These are phyloP conservation scores for Herpotrichia juniperi DNA, from an alignment of 2,329 filamentous ascomycete species.

Conservation along the genomic window DNA sequence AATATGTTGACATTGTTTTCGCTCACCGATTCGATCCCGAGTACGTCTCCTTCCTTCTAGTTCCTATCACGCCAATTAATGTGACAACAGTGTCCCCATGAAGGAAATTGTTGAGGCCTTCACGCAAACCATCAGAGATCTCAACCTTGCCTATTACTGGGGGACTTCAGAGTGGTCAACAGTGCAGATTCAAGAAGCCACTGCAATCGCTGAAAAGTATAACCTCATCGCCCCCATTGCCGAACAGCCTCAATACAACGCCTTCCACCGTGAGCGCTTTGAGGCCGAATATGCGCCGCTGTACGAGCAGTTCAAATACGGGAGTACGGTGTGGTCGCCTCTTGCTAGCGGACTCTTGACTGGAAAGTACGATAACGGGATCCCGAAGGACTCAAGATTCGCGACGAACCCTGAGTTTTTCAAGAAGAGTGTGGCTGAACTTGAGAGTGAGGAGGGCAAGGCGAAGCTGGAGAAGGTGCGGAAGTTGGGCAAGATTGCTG, in stretches of 20 bases:
- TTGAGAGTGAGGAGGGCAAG: too few species aligned
- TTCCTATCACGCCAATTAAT: constrained; percentile 1
- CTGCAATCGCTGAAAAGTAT: constrained; percentile 66
- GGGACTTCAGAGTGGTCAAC: constrained; percentile 67
- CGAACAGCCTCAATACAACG: constrained; percentile 66
- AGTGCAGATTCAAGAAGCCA: constrained; percentile 64
- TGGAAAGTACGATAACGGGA: constrained; percentile 69
- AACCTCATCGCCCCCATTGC: constrained; percentile 64
- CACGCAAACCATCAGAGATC: constrained; percentile 56
- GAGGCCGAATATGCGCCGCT: constrained; percentile 66
- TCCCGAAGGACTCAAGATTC: constrained; percentile 66
- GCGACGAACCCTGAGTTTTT: constrained; percentile 64
- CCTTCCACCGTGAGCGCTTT: constrained; percentile 66
- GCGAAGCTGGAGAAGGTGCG: constrained; percentile 58
- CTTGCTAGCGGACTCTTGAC: constrained; percentile 64
- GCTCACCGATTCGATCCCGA: constrained; percentile 65
- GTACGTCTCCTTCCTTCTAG: constrained; percentile 21
- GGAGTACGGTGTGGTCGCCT: constrained; percentile 63
- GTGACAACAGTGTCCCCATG: constrained; percentile 57
- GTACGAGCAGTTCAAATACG: constrained; percentile 63
- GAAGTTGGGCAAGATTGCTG: constrained; percentile 57
- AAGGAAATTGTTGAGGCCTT: constrained; percentile 66
- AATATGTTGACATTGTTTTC: constrained; percentile 71
- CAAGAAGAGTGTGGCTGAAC: too few species aligned
- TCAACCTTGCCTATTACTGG: constrained; percentile 63